Base-by-base conservation (phyloP, 305 asterid genomes). In the Rubia tinctorum region DNA sequence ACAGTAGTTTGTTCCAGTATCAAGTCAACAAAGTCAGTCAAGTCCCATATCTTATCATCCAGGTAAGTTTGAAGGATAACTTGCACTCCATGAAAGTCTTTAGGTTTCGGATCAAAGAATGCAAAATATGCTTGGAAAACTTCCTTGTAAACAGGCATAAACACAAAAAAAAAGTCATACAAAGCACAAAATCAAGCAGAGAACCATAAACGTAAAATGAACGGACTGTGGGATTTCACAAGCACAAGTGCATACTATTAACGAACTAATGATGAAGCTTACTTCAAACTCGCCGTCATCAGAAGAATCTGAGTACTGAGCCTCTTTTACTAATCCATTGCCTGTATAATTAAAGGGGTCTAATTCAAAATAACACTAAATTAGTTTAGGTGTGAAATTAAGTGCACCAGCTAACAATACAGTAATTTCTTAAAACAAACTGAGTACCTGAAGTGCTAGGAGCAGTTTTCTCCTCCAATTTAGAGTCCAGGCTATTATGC, bases 21-120 rank as follows among this genome's bases (percentile, higher is more conserved):
- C 81, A 87, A 78, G 84, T 95, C 97, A 20, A 95, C 96, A 80
- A 95, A 89, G 71, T 93, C 89, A 78, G 94, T 87, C 74, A 95
- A 79, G 84, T 90, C 98, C 98, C 98, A 95, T 64, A 83, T 75
- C 81, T 81, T 86, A 71, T 84, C 76, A 78, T 90, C 96, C 61
- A 94, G 91, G 85, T 88, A 95, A 27, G 83, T 75, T 76, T 89
- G 92, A 70, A 95, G 89, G 68, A 92, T 87, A 78, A 86, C 78
- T 86, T 95, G 92, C 73, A 92, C 88, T 69, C 99, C 98, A 84
- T 95, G 97, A 78, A 90, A 95, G 79, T 90, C 99, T 30, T 75
- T 78, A 51, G 89, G 92, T 79, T 95, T 95, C 15, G 99, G 97
- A 83, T 90, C 99, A 78, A 90, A 88, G 90, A 91, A 93, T 74